Percentiles rank a stretch among this genome's conserved stretches.
These are phyloP conservation scores for Blastomyces silverae DNA, from an alignment of 2,329 filamentous ascomycete genomes.

Conservation along the genomic window DNA sequence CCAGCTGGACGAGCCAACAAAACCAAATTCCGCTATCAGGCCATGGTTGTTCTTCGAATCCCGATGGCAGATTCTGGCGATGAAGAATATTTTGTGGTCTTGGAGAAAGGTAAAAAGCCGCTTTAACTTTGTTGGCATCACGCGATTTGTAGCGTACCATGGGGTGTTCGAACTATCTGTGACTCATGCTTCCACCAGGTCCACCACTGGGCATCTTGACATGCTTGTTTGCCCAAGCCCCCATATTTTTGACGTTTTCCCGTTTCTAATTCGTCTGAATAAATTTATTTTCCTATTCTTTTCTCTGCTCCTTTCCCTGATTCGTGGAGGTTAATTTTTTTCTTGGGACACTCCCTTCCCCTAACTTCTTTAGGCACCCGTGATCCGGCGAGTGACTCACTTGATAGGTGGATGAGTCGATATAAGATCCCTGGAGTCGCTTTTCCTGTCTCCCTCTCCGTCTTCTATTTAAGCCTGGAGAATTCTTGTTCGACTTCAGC, in stretches of 20 bases:
- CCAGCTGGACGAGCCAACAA: too few relatives aligned
- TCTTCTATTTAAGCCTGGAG: conserved; percentile 5
- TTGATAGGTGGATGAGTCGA: conserved; percentile 13
- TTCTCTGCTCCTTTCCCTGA: conserved; percentile 6
- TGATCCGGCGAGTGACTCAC: conserved; percentile 6
- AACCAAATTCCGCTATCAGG: not conserved
- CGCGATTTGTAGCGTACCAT: conserved; percentile 2
- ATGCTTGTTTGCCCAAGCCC: conserved; percentile 14
- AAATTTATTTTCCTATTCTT: not conserved
- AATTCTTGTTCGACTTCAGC: not conserved
- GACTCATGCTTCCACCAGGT: conserved; percentile 10
- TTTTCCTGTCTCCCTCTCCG: not conserved
- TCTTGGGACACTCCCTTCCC: not conserved
- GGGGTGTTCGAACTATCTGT: not conserved
- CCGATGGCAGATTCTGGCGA: not conserved
- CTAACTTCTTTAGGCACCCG: conserved; percentile 4
- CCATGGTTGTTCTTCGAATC: not conserved
- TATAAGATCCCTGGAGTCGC: not conserved
- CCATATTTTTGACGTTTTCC: conserved; percentile 4
- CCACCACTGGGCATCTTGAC: not conserved
- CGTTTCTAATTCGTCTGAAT: conserved; percentile 1
- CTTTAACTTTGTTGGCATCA: conserved; percentile 4
- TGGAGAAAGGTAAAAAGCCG: not conserved
- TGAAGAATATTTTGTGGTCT: not conserved
- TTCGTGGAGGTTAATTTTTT: not conserved